Conservation (phyloP, 148 eudicot species). For the Rhododendron vialii region DNA sequence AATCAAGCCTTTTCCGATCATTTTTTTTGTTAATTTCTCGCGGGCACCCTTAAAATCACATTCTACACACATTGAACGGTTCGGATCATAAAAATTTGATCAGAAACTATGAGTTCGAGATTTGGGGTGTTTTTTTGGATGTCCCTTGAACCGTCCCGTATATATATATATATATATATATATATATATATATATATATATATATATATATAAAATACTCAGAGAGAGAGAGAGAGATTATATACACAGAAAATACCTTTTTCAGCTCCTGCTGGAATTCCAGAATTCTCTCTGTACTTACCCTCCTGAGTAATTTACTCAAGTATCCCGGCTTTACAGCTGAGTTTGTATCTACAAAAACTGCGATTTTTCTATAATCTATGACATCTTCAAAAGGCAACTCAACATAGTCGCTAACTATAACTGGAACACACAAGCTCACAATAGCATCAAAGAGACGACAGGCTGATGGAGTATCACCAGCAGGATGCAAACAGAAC, state of each 20-base stretch:
- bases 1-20: too few relatives aligned
- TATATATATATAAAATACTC: background rate
- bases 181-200: too few relatives aligned
- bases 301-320: slow-evolving; percentile 52
- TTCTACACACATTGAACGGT: too few relatives aligned
- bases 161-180: too few relatives aligned
- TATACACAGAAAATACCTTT: slow-evolving; percentile 38
- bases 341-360: slow-evolving; percentile 72
- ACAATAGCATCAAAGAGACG: slow-evolving; percentile 97
- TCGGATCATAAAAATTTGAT: too few relatives aligned
- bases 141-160: too few relatives aligned
- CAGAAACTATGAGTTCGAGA: too few relatives aligned
- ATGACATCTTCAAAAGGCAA: slow-evolving; percentile 95
- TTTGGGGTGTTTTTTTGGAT: too few relatives aligned
- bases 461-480: slow-evolving; percentile 99
- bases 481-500: slow-evolving; percentile 98
- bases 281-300: slow-evolving; percentile 49
- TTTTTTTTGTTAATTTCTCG: too few relatives aligned
- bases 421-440: slow-evolving; percentile 91
- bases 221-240: background rate
- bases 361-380: slow-evolving; percentile 80
- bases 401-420: slow-evolving; percentile 85
- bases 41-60: too few relatives aligned
- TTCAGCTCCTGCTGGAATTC: slow-evolving; percentile 74
- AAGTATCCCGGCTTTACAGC: slow-evolving; percentile 74